Conservation (phyloP, 768 basidiomycete species). For the Boletus patriciae region DNA sequence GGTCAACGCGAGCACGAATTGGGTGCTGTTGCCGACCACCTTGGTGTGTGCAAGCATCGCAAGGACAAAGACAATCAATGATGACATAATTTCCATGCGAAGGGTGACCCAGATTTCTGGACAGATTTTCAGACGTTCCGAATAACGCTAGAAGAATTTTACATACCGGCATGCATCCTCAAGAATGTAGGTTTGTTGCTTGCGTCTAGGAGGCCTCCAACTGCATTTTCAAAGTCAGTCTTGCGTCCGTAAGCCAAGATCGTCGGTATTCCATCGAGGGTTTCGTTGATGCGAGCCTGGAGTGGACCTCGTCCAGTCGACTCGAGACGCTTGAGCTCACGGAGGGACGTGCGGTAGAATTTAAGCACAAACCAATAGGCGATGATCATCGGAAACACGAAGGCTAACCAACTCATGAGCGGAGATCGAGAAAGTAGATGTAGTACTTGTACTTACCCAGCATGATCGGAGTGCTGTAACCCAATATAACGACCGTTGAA, state of each 20-base stretch:
- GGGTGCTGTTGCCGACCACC: slow-evolving; percentile 21
- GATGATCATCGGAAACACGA: slow-evolving; percentile 26
- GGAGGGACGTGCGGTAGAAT: slow-evolving; percentile 49
- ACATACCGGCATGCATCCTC: slow-evolving; percentile 27
- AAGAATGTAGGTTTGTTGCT: slow-evolving; percentile 32
- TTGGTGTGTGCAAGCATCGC: slow-evolving; percentile 30
- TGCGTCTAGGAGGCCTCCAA: slow-evolving; percentile 22
- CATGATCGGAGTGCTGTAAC: slow-evolving; percentile 32
- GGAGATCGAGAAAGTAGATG: neutral
- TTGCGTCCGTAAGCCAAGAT: slow-evolving; percentile 48
- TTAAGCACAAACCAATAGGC: slow-evolving; percentile 43
- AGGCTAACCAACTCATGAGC: slow-evolving; percentile 24
- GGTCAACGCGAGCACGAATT: slow-evolving; percentile 31
- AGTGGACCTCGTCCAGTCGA: slow-evolving; percentile 47
- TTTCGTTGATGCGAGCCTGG: slow-evolving; percentile 53
- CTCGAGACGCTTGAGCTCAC: slow-evolving; percentile 49
- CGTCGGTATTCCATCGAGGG: slow-evolving; percentile 45
- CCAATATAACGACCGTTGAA: slow-evolving; percentile 25
- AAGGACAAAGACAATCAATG: slow-evolving; percentile 24
- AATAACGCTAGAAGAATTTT: neutral
- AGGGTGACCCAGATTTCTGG: slow-evolving; percentile 35
- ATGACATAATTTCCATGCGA: slow-evolving; percentile 33
- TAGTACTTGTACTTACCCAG: slow-evolving; percentile 35
- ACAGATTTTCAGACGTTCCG: neutral
- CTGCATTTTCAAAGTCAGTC: slow-evolving; percentile 24